Conservation (phyloP, 2,329 filamentous ascomycete species). For the Akanthomyces lecanii region DNA sequence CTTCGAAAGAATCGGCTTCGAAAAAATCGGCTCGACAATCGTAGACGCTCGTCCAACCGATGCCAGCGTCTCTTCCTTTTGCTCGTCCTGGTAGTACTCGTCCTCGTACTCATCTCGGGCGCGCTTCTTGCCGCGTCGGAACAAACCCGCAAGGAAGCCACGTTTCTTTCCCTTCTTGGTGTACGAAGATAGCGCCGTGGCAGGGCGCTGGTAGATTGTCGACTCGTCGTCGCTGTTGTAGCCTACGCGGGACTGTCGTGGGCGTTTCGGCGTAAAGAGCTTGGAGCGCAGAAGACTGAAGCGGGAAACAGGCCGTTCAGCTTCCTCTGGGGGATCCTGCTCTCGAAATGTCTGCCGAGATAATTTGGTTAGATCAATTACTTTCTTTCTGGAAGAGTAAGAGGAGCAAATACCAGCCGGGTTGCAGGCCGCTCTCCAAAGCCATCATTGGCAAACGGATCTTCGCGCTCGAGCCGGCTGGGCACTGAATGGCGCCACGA, state of each 20-base stretch:
- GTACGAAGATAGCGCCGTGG: neutral
- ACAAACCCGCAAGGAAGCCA: neutral
- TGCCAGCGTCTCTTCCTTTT: neutral
- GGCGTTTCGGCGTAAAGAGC: neutral
- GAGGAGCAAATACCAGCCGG: slow-evolving; percentile 24
- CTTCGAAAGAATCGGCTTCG: slow-evolving; percentile 18
- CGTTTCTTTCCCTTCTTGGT: neutral
- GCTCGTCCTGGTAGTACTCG: neutral
- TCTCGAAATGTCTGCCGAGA: slow-evolving; percentile 24
- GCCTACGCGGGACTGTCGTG: neutral
- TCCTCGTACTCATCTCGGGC: slow-evolving; percentile 2
- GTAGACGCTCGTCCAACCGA: neutral
- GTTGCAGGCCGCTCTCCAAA: slow-evolving; percentile 30
- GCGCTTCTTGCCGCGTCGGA: slow-evolving; percentile 10
- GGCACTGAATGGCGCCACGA: slow-evolving; percentile 34
- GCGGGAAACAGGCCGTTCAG: neutral
- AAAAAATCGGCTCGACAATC: slow-evolving; percentile 17
- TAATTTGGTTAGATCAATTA: neutral
- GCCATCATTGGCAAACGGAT: slow-evolving; percentile 33
- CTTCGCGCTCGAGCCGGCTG: slow-evolving; percentile 31
- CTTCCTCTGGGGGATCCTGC: slow-evolving; percentile 9
- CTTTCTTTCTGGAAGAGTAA: no score
- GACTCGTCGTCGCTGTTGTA: slow-evolving; percentile 12
- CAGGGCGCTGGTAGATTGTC: slow-evolving; percentile 24
- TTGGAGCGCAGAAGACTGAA: neutral